Evolutionary conservation across 306 rosid genomes (phyloP).

Genomic region (Crotalaria pallida): DNA sequence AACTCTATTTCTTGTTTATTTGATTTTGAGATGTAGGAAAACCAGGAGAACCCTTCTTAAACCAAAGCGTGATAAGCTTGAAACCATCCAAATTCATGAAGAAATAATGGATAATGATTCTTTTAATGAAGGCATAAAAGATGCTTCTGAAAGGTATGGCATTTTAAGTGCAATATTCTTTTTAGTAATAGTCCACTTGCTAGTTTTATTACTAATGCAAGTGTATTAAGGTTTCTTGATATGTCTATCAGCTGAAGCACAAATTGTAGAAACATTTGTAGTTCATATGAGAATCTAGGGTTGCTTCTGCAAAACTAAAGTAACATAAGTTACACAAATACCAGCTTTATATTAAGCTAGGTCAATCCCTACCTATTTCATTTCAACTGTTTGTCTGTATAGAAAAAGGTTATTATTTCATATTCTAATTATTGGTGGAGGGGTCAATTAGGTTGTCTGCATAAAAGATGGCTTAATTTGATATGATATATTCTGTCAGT

Average conservation of each 20-base stretch:
- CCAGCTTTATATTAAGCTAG: not conserved
- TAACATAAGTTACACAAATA: not conserved
- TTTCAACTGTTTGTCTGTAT: not conserved
- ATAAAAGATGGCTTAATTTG: not conserved
- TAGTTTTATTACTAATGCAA: not conserved
- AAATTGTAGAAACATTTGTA: not conserved
- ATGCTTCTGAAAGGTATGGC: constrained; percentile 26
- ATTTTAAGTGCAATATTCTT: not conserved
- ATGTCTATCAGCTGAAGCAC: not conserved
- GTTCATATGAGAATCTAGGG: not conserved
- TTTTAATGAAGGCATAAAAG: constrained; percentile 23
- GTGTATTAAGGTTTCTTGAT: not conserved
- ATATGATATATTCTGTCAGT: not conserved
- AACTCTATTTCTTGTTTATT: not conserved
- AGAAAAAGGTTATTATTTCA: not conserved
- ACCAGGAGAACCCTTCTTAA: constrained; percentile 29
- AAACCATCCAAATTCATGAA: constrained; percentile 29
- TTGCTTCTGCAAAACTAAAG: not conserved
- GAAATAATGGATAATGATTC: constrained; percentile 12
- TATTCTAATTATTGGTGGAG: not conserved
- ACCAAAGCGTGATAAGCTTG: constrained; percentile 27
- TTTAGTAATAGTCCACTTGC: not conserved
- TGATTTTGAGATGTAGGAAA: constrained; percentile 38
- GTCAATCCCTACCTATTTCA: not conserved
- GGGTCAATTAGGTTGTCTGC: not conserved